Evolutionary conservation across 495 filamentous ascomycete genomes (phyloP), one percentile per base, ranked within the genome.

Genomic region (Trichocladium uniseriatum): DNA sequence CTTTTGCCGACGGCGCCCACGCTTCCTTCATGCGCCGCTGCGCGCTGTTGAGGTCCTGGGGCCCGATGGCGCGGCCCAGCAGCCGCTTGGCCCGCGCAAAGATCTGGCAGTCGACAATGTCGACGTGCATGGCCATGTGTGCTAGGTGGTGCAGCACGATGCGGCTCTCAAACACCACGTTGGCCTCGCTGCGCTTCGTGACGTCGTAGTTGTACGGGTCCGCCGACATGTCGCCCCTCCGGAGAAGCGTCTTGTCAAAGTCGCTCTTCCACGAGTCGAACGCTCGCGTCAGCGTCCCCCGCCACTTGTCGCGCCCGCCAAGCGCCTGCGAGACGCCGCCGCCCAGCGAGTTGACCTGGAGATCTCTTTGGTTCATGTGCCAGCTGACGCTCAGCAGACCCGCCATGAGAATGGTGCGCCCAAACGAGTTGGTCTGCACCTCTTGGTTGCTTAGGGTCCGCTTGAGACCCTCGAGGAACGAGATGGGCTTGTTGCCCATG

Each of bases 101-200:
- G 52, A 97, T 92, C 65, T 96, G 92, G 59, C 89, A 90, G 63
- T 96, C 91, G n/a, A 91, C 86, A 38, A 97, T 86, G 60, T 97
- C 92, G 8, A 96, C 91, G 62, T 97, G 91, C 75, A 94, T 95
- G 3, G 86, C 89, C 89, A 98, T 96, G 63, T 98, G 92, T 3
- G 92, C 94, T 8, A 98, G 71, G 51, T 91, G 87, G 60, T 98
- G 91, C 38, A 97, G 71, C 15, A 95, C 90, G 19, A 83, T 91
- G 38, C 89, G 79, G 54, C 81, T 86, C 59, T 97, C 86, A 53
- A 90, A 89, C 18, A 89, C 79, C 43, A 85, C 82, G 49, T 89
- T 87, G 42, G 86, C 80, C 43, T 89, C 83, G 52, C 53, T 66
- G 35, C 60, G 56, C 53, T 69, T 69, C 44, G 58, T 57, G n/a